Evolutionary conservation across 768 basidiomycete species (phyloP).

Genomic region (Mycena kentingensis): DNA sequence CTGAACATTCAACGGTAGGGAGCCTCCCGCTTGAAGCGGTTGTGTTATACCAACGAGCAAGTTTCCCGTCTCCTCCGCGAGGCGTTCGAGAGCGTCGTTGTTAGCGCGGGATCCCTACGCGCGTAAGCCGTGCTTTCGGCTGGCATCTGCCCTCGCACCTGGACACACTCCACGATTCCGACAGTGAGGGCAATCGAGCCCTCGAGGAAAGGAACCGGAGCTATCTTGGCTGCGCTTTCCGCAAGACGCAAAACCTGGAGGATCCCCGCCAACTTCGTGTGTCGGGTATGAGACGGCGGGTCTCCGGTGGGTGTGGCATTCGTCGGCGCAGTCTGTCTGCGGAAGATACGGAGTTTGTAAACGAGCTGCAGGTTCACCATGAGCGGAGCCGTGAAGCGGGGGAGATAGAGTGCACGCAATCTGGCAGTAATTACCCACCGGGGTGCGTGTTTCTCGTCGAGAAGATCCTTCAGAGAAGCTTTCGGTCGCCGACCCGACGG

Average conservation of each 20-base stretch:
- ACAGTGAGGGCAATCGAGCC: slow-evolving; percentile 2
- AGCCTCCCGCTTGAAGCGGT: background rate
- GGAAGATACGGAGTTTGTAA: too few relatives aligned
- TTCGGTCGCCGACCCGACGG: too few relatives aligned
- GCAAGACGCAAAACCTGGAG: background rate
- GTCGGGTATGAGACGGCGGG: too few relatives aligned
- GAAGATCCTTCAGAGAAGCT: too few relatives aligned
- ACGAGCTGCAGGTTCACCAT: too few relatives aligned
- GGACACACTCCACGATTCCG: background rate
- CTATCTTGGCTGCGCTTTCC: slow-evolving; percentile 6
- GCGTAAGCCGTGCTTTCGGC: background rate
- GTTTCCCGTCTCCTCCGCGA: background rate
- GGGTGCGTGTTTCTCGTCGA: too few relatives aligned
- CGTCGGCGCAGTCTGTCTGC: too few relatives aligned
- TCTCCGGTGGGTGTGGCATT: too few relatives aligned
- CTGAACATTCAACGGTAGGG: background rate
- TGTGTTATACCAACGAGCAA: slow-evolving; percentile 2
- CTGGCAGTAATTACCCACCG: too few relatives aligned
- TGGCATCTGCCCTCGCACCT: background rate
- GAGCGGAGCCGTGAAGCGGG: too few relatives aligned
- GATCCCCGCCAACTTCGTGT: slow-evolving; percentile 3
- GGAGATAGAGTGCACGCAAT: too few relatives aligned
- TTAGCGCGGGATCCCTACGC: slow-evolving; percentile 4
- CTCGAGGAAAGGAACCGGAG: slow-evolving; percentile 6
- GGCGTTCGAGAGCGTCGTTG: slow-evolving; percentile 9